Conservation (phyloP, 1,284 basidiomycete species). For the Psilocybe mexicana region DNA sequence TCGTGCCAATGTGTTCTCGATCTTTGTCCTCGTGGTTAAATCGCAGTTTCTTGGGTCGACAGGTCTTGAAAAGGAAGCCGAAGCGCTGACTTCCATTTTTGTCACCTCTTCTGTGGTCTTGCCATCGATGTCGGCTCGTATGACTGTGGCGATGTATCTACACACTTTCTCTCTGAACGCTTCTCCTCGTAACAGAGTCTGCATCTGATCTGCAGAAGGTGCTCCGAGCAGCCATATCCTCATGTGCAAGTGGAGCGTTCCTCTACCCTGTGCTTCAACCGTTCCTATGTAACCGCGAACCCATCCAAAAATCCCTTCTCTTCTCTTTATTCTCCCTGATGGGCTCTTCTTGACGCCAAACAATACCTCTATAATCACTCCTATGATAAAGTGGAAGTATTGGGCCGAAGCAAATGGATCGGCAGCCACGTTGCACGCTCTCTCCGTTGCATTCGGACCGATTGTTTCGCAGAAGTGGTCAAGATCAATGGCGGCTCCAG, state of each 20-base stretch:
- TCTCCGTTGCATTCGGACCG: constrained; percentile 29
- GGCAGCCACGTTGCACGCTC: constrained; percentile 32
- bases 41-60: not conserved
- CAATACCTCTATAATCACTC: constrained; percentile 30
- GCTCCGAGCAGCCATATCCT: constrained; percentile 22
- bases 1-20: not conserved
- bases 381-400: constrained; percentile 41
- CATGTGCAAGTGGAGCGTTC: constrained; percentile 25
- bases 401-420: constrained; percentile 40
- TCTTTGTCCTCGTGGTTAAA: not conserved
- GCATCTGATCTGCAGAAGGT: constrained; percentile 29
- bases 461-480: constrained; percentile 29
- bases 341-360: constrained; percentile 32
- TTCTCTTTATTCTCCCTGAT: not conserved
- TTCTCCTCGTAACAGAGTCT: constrained; percentile 21
- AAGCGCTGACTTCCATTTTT: not conserved
- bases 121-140: not conserved
- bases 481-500: constrained; percentile 38
- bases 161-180: constrained; percentile 4
- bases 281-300: constrained; percentile 27
- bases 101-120: not conserved
- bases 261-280: constrained; percentile 29
- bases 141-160: constrained; percentile 4
- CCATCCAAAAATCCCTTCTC: constrained; percentile 21
- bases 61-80: not conserved